phyloP scores from a whole-genome alignment of 768 basidiomycete genomes.

The Psilocybe cubensis region DNA sequence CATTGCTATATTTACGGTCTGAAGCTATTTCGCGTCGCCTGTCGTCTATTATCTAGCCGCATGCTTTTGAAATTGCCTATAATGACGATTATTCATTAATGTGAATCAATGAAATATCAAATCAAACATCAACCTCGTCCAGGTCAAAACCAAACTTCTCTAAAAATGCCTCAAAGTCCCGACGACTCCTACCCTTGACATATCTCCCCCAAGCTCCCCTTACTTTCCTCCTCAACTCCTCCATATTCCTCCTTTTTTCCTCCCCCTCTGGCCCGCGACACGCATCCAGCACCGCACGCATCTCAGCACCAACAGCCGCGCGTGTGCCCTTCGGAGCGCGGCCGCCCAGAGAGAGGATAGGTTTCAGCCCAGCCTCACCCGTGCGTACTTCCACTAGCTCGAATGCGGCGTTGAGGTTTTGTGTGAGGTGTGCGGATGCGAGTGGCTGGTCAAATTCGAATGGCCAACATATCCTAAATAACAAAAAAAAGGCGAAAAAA shows the following conservation, averaged over 20 bases:
- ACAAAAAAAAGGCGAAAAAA: too few relatives aligned
- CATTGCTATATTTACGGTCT: too few relatives aligned
- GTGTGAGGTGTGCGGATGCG: conserved; percentile 5
- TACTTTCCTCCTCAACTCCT: neutral
- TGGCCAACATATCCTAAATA: conserved; percentile 11
- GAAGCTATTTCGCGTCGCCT: too few relatives aligned
- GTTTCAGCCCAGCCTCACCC: conserved; percentile 7
- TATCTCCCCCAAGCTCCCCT: conserved; percentile 7
- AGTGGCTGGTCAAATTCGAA: conserved; percentile 12
- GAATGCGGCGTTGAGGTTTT: conserved; percentile 12
- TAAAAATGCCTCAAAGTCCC: conserved; percentile 1
- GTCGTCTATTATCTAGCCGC: too few relatives aligned
- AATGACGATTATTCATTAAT: too few relatives aligned
- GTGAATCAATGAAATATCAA: too few relatives aligned
- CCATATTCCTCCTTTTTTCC: conserved; percentile 4
- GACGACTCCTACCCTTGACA: conserved; percentile 1
- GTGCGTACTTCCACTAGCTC: conserved; percentile 15
- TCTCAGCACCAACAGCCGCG: conserved; percentile 11
- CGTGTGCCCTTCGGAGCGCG: conserved; percentile 9
- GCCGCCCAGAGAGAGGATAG: conserved; percentile 1
- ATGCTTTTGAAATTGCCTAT: too few relatives aligned
- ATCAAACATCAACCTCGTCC: too few relatives aligned
- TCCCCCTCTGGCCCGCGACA: conserved; percentile 6
- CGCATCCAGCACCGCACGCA: conserved; percentile 10
- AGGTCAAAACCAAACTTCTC: too few relatives aligned